A percentile compares a stretch with the other conserved stretches of the same genome.
Conservation (phyloP, 2,329 filamentous ascomycete genomes). For the Aspergillus viridinutans region DNA sequence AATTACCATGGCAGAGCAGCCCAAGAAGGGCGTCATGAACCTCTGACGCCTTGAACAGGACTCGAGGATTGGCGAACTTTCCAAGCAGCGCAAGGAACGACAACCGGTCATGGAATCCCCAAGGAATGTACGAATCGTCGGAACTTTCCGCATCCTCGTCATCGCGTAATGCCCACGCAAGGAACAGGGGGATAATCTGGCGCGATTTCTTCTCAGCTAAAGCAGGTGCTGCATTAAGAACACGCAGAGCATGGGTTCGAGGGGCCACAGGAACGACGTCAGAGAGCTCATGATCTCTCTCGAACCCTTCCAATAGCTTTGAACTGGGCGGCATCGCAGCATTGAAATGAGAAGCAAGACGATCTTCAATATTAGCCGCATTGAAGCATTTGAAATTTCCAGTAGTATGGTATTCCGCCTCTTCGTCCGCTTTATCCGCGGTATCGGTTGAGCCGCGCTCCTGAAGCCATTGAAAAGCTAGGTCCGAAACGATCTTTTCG, state of each 20-base stretch:
- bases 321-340: constrained; percentile 53
- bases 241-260: constrained; percentile 72
- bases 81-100: constrained; percentile 75
- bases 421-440: constrained; percentile 22
- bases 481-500: constrained; percentile 66
- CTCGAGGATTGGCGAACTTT: constrained; percentile 80
- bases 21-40: constrained; percentile 72
- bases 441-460: constrained; percentile 24
- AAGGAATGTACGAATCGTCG: constrained; percentile 22
- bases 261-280: constrained; percentile 45
- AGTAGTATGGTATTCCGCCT: constrained; percentile 21
- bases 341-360: constrained; percentile 50
- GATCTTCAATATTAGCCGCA: constrained; percentile 55
- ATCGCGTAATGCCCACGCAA: constrained; percentile 68
- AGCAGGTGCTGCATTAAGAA: constrained; percentile 67
- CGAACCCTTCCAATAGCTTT: constrained; percentile 60
- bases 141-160: constrained; percentile 35
- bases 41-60: constrained; percentile 70
- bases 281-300: constrained; percentile 52
- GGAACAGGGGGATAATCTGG: constrained; percentile 76
- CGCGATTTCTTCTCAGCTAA: constrained; percentile 84
- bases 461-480: constrained; percentile 74
- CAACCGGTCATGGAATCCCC: constrained; percentile 68
- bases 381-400: constrained; percentile 79
- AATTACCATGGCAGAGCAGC: constrained; percentile 80